Percentiles rank a stretch among this genome's conserved stretches.
Evolutionary conservation across 768 basidiomycete genomes (phyloP).

Genomic region (Boletus eberwhitei): DNA sequence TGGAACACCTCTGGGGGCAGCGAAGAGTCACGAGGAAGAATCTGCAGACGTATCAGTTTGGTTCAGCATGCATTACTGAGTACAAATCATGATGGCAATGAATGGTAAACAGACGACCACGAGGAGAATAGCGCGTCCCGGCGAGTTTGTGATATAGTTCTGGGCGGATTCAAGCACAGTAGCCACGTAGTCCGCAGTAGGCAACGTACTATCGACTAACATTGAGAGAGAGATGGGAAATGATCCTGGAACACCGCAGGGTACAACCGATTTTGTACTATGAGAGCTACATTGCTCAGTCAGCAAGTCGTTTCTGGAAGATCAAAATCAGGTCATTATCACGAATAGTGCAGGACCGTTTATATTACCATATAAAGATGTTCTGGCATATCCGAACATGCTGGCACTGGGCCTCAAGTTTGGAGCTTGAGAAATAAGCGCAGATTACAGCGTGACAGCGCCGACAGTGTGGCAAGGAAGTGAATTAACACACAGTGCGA

Average conservation of each 20-base stretch:
- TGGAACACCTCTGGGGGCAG: conserved; percentile 93
- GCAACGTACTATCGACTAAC: conserved; percentile 23
- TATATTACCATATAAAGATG: no score
- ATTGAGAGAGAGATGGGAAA: conserved; percentile 13
- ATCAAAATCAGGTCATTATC: conserved; percentile 17
- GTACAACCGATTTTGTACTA: conserved; percentile 3
- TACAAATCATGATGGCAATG: conserved; percentile 61
- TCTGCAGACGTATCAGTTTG: conserved; percentile 36
- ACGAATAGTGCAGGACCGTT: no score
- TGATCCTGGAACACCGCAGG: not conserved
- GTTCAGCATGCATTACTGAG: not conserved
- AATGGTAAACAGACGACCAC: conserved; percentile 64
- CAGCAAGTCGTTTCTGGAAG: conserved; percentile 5
- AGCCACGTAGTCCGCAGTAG: conserved; percentile 25
- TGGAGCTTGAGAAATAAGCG: no score
- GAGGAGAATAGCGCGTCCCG: conserved; percentile 34
- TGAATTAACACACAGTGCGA: no score
- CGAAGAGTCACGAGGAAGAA: conserved; percentile 63
- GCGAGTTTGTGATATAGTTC: conserved; percentile 20
- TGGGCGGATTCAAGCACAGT: conserved; percentile 16
- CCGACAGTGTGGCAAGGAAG: no score
- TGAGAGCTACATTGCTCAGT: conserved; percentile 17
- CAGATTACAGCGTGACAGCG: no score
- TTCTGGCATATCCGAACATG: no score
- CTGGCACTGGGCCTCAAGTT: no score